Evolutionary conservation across 805 yeast genomes (phyloP), one percentile per base, ranked within the genome.

Genomic region (Ogataea dorogensis): DNA sequence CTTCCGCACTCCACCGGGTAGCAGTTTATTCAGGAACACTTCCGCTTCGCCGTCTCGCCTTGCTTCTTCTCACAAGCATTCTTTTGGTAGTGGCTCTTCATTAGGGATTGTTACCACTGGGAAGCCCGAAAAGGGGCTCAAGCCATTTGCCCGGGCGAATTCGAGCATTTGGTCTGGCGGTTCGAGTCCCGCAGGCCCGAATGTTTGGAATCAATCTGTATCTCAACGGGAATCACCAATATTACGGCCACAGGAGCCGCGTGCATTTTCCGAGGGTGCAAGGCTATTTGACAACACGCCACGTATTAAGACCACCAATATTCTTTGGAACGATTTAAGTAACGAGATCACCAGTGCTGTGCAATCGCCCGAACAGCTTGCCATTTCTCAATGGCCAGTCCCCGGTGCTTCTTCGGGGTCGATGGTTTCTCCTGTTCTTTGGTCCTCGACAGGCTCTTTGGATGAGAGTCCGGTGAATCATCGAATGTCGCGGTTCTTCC

Each of bases 401-500:
- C 31, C 38, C 15, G 24, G 22, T 18, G n/a, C 31, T 11, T 33
- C 45, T n/a, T 24, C 48, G 5, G 36, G 36, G 2, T 46, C 54
- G 5, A 12, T 43, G 12, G 46, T 53, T 4, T 53, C 59, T 3
- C 59, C 58, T 7, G 47, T 37, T 4, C 21, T 52, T 20, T 54
- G 59, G 59, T 51, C 49, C 6, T 43, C 54, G 7, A 38, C 43
- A 13, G 29, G 36, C 11, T 38, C 46, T 3, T 21, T 42, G 11
- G 53, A 46, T n/a, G 54, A 51, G 17, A 53, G 57, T 4, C 53
- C 59, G 7, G 42, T 40, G 5, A 38, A 44, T 22, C 48, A 46
- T 23, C 40, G 61, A 14, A 54, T 55, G 50, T 56, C 65, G 4
- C 42, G 67, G 17, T 61, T 62, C 33, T 62, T 62, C 33, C 67